These are phyloP conservation scores for Russula vinacea DNA, from an alignment of 768 basidiomycete genomes.

Conservation along the genomic window DNA sequence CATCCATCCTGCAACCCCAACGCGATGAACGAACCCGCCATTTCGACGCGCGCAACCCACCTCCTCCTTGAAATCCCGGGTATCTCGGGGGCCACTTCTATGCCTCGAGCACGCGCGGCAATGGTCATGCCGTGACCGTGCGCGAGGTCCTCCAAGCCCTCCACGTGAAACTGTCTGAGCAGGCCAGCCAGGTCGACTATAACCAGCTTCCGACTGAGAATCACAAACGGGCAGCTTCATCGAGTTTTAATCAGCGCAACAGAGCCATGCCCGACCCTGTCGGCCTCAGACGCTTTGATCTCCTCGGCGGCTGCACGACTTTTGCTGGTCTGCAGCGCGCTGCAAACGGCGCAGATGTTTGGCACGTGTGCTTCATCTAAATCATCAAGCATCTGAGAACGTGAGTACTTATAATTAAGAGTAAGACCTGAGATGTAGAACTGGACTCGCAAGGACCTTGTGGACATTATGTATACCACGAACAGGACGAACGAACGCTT, in stretches of 20 bases:
- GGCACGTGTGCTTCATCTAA: constrained; percentile 23
- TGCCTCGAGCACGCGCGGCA: constrained; percentile 9
- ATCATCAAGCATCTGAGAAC: neutral
- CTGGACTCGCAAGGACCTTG: constrained; percentile 4
- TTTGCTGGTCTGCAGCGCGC: constrained; percentile 26
- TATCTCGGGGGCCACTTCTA: constrained; percentile 21
- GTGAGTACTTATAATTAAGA: constrained; percentile 15
- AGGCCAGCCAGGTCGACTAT: constrained; percentile 19
- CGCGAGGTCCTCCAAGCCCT: constrained; percentile 24
- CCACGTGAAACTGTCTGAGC: constrained; percentile 20
- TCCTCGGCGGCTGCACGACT: constrained; percentile 24
- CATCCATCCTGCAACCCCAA: constrained; percentile 23
- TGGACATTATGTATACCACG: constrained; percentile 7
- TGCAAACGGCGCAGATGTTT: constrained; percentile 23
- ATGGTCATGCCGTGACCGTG: constrained; percentile 22
- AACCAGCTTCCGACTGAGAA: constrained; percentile 18
- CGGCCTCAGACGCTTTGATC: constrained; percentile 24
- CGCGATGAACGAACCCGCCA: constrained; percentile 21
- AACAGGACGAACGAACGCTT: constrained; percentile 1
- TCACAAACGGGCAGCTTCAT: constrained; percentile 20
- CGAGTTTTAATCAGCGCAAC: constrained; percentile 22
- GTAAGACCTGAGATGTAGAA: constrained; percentile 11
- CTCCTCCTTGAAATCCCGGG: constrained; percentile 27
- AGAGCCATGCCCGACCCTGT: constrained; percentile 19
- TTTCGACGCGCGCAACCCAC: constrained; percentile 19